phyloP scores from a whole-genome alignment of 2,329 filamentous ascomycete genomes.

The Colletotrichum australisinense region DNA sequence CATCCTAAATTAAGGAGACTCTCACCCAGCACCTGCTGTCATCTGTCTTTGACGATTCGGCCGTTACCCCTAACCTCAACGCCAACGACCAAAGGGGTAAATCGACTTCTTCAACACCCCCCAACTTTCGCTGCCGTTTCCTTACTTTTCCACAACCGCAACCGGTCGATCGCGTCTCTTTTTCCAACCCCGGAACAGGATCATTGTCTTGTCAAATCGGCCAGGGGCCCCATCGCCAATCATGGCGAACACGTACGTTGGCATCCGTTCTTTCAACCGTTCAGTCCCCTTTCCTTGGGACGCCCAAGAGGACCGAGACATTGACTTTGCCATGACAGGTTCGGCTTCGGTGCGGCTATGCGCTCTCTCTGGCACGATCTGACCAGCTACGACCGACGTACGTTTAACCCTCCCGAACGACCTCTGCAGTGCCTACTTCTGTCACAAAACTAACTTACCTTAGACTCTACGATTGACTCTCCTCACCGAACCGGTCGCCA shows the following conservation, averaged over 20 bases:
- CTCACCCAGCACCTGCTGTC: constrained; percentile 15
- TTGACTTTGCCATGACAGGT: constrained; percentile 52
- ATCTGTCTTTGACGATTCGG: constrained; percentile 30
- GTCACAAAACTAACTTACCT: constrained; percentile 39
- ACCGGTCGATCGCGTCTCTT: constrained; percentile 25
- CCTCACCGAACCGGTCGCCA: constrained; percentile 92
- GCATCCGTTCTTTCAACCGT: not conserved
- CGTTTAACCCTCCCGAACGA: constrained; percentile 41
- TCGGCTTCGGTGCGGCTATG: constrained; percentile 78
- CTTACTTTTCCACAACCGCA: constrained; percentile 24
- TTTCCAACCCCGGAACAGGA: constrained; percentile 16
- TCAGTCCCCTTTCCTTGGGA: constrained; percentile 21
- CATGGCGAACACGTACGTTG: constrained; percentile 38
- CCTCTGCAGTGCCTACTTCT: not conserved
- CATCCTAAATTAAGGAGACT: constrained; percentile 6
- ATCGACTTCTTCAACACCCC: constrained; percentile 18
- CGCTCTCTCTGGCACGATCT: constrained; percentile 96
- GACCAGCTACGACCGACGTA: constrained; percentile 78
- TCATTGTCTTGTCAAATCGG: constrained; percentile 29
- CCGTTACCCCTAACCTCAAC: constrained; percentile 34
- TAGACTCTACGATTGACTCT: constrained; percentile 94
- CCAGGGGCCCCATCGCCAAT: constrained; percentile 30
- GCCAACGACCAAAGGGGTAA: constrained; percentile 35
- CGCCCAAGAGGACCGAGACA: constrained; percentile 30
- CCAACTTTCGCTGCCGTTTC: constrained; percentile 6